Percentiles rank a stretch among this genome's conserved stretches.
Evolutionary conservation across 257 asterid species (phyloP).

Genomic region (Gentiana dahurica): DNA sequence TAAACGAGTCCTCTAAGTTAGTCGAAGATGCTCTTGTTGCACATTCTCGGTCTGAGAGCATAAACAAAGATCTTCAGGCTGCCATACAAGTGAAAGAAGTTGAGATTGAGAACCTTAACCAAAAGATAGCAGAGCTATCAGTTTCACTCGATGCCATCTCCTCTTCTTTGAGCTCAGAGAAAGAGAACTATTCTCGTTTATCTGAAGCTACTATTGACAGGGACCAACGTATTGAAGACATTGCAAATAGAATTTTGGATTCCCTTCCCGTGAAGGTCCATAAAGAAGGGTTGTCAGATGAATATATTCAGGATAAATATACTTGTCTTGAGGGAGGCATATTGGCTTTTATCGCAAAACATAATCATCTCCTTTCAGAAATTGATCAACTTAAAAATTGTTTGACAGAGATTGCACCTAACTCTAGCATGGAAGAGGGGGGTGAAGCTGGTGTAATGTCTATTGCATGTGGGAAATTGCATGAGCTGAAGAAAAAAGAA

Average conservation of each 20-base stretch:
- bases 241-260: slow-evolving; percentile 40
- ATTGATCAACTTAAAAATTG: slow-evolving; percentile 42
- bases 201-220: slow-evolving; percentile 32
- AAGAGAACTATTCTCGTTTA: slow-evolving; percentile 19
- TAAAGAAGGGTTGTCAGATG: slow-evolving; percentile 38
- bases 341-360: slow-evolving; percentile 35
- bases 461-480: slow-evolving; percentile 36
- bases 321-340: slow-evolving; percentile 46
- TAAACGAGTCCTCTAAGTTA: slow-evolving; percentile 40
- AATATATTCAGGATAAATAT: slow-evolving; percentile 43
- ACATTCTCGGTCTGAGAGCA: slow-evolving; percentile 24
- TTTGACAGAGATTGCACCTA: slow-evolving; percentile 39
- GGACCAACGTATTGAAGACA: slow-evolving; percentile 38
- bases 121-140: slow-evolving; percentile 37
- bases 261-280: slow-evolving; percentile 29
- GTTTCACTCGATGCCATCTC: slow-evolving; percentile 25
- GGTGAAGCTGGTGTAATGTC: slow-evolving; percentile 46
- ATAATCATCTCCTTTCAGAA: slow-evolving; percentile 41
- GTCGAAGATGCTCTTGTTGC: slow-evolving; percentile 24
- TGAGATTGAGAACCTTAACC: slow-evolving; percentile 49
- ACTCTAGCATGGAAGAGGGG: slow-evolving; percentile 30
- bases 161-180: slow-evolving; percentile 26
- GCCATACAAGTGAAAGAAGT: slow-evolving; percentile 37
- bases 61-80: slow-evolving; percentile 38
- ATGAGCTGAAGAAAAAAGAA: slow-evolving; percentile 49